Percentiles rank a stretch among this genome's conserved stretches.
These are phyloP conservation scores for Aspergillus pseudonomiae DNA, from an alignment of 2,329 filamentous ascomycete genomes.

Conservation along the genomic window DNA sequence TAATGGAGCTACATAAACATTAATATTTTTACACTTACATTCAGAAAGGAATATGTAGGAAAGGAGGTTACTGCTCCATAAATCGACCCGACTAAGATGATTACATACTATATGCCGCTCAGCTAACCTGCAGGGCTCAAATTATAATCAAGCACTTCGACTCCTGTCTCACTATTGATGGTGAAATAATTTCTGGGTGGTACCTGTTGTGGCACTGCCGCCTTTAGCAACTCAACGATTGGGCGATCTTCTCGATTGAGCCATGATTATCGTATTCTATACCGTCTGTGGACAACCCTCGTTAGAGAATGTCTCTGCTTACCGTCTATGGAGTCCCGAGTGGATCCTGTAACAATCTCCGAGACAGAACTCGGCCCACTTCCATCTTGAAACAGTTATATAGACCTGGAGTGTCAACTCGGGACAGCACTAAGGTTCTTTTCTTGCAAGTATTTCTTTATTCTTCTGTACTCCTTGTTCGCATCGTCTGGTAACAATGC, in stretches of 20 bases:
- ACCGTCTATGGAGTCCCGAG: too few relatives aligned
- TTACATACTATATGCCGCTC: neutral
- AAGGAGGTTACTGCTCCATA: too few relatives aligned
- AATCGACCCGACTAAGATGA: neutral
- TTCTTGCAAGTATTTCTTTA: neutral
- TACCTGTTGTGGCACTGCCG: too few relatives aligned
- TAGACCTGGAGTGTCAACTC: neutral
- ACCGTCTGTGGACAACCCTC: neutral
- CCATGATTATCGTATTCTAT: neutral
- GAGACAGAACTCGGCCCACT: neutral
- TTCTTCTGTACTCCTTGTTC: neutral
- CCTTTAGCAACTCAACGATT: neutral
- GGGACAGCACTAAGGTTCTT: neutral
- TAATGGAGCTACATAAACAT: neutral
- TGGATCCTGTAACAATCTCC: constrained; percentile 2
- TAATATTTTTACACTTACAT: too few relatives aligned
- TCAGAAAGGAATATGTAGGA: too few relatives aligned
- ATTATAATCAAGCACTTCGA: neutral
- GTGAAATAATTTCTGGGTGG: neutral
- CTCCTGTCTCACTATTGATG: neutral
- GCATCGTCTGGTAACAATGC: constrained; percentile 1
- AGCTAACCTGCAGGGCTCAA: neutral
- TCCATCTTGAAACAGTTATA: neutral
- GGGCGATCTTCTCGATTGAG: neutral
- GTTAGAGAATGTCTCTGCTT: neutral